Base-by-base conservation (phyloP, 2,329 filamentous ascomycete genomes). In the Fusarium torreyae region DNA sequence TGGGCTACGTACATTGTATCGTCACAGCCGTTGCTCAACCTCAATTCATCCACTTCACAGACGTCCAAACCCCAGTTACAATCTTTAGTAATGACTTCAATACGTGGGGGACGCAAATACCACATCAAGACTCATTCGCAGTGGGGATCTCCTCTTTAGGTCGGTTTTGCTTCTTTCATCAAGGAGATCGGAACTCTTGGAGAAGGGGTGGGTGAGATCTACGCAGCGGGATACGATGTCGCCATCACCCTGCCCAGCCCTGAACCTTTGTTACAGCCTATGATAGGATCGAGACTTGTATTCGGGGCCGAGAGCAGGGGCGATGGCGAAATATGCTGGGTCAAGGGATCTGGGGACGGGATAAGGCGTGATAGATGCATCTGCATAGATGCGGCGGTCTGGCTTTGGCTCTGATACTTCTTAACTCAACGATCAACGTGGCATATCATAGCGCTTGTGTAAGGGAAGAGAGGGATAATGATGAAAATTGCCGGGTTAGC, bases 261-360 rank as follows among this genome's bases (percentile, higher is more conserved):
- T 40, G n/a, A 8, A 17, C 18, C 22, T 17, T 28, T 34, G 20
- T 28, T 6, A 53, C 26, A 22, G 26, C 36, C 13, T 54, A 24
- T 72, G 66, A 66, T 64, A 68, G 65, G 62, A 20, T 49, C 36
- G 22, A 22, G n/a, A 39, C 53, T 31, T 65, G 26, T 20, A 39
- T 58, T 11, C 26, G 36, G 44, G 55, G 57, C 56, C 61, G 31
- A 34, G 33, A 67, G 43, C 68, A 48, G 49, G 69, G 69, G 68
- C 62, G 58, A 71, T 71, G 68, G 10, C 68, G 66, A 67, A 38
- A 67, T 71, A 43, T 28, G 36, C 44, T 60, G 17, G 33, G 26
- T 26, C 24, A 60, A 43, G 57, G 39, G 52, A 57, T 38, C 45
- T 55, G 49, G 34, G 45, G 20, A 10, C 10, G 18, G 24, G 31